Percentiles rank a stretch among this genome's conserved stretches.
These are phyloP conservation scores for Sugiyamaella pinicola DNA, from an alignment of 1,139 yeast species.

Conservation along the genomic window DNA sequence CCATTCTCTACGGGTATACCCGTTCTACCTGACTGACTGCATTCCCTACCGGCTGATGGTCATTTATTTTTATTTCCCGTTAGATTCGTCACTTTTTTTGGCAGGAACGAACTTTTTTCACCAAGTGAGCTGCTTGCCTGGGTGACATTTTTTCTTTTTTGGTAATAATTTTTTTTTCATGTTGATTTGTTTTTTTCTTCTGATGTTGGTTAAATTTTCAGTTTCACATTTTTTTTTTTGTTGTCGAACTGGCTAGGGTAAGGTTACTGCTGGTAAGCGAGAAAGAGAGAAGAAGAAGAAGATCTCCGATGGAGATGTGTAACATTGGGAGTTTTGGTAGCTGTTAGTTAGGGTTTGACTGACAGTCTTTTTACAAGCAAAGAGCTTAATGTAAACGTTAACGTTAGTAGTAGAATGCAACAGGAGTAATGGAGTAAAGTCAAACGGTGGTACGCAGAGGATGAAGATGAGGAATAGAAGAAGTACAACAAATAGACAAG, in stretches of 20 bases:
- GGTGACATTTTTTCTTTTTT: not conserved
- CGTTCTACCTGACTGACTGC: not conserved
- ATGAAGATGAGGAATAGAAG: too few relatives aligned
- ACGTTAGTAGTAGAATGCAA: not conserved
- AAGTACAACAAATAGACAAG: too few relatives aligned
- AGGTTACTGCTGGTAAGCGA: not conserved
- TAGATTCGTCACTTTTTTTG: not conserved
- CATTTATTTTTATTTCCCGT: not conserved
- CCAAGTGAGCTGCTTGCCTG: too few relatives aligned
- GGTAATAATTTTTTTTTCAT: too few relatives aligned
- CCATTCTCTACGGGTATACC: not conserved
- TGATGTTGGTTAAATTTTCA: too few relatives aligned
- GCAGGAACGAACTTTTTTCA: not conserved
- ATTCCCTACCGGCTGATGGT: not conserved
- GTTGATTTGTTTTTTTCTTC: not conserved
- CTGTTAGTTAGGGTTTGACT: too few relatives aligned
- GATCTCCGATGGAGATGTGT: not conserved
- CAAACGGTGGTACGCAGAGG: too few relatives aligned
- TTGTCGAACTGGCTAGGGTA: too few relatives aligned
- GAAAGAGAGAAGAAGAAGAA: not conserved
- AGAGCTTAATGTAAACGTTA: not conserved
- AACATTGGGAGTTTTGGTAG: too few relatives aligned
- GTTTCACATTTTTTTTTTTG: too few relatives aligned
- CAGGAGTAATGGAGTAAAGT: not conserved
- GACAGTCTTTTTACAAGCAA: too few relatives aligned